These are phyloP conservation scores for Pyrenophora graminea DNA, from an alignment of 2,329 filamentous ascomycete genomes.

Conservation along the genomic window DNA sequence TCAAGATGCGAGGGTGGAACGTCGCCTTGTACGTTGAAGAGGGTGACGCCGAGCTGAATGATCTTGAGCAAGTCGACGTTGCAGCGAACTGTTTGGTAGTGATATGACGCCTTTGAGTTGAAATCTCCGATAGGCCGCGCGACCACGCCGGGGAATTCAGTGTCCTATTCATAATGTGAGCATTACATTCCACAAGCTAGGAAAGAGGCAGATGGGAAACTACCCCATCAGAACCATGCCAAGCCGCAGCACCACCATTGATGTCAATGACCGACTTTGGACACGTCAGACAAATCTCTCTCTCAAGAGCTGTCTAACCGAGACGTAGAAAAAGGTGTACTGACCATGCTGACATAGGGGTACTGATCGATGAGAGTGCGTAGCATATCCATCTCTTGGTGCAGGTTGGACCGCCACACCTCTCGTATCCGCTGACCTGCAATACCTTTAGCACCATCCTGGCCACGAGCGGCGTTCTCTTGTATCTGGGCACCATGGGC, in stretches of 20 bases:
- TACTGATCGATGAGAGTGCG: slow-evolving; percentile 86
- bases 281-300: slow-evolving; percentile 15
- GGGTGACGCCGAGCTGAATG: slow-evolving; percentile 92
- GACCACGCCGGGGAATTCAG: slow-evolving; percentile 97
- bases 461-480: slow-evolving; percentile 56
- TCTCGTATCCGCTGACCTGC: slow-evolving; percentile 81
- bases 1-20: slow-evolving; percentile 73
- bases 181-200: not conserved
- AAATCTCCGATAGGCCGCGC: slow-evolving; percentile 94
- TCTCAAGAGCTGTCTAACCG: slow-evolving; percentile 4
- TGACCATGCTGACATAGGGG: slow-evolving; percentile 96
- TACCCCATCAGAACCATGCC: slow-evolving; percentile 10
- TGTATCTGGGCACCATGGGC: slow-evolving; percentile 68
- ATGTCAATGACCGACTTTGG: slow-evolving; percentile 10
- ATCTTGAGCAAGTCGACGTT: slow-evolving; percentile 98
- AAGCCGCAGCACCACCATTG: slow-evolving; percentile 7
- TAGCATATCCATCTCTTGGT: slow-evolving; percentile 85
- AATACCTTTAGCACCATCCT: slow-evolving; percentile 61
- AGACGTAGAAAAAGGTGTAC: slow-evolving; percentile 38
- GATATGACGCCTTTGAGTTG: slow-evolving; percentile 93
- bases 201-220: slow-evolving; percentile 8
- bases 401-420: slow-evolving; percentile 91
- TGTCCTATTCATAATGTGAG: slow-evolving; percentile 66
- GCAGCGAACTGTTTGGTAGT: slow-evolving; percentile 95
- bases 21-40: slow-evolving; percentile 90